Base-by-base conservation (phyloP, 108 stramenopile genomes). In the Seminavis robusta region DNA sequence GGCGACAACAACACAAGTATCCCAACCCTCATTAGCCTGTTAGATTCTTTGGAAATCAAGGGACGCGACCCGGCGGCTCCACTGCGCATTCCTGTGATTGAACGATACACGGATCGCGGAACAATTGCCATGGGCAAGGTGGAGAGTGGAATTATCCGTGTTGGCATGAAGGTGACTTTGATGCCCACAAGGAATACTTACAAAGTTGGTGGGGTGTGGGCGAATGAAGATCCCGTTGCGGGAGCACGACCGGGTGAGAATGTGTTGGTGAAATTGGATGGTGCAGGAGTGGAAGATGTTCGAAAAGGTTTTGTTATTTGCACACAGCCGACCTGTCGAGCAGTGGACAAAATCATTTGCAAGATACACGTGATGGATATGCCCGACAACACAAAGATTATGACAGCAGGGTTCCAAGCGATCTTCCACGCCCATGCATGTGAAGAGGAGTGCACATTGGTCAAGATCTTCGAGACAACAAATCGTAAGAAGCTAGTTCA, bases 81-180 rank as follows among this genome's bases (percentile, higher is more conserved):
- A 15, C 63, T 99, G 2, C 94, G 98, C 24, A 79, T 98, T 40
- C 98, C 99, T 20, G 81, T 98, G 16, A 63, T 99, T 33, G 98
- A 99, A 63, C 87, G 98, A 36, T 98, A 97, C 72, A 78, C 66
- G 13, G 99, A 99, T 61, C 85, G 98, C 52, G 99, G 99, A 31
- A 95, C 93, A 6, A 97, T 99, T 57, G 88, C 91, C 49, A 94
- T 98, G 94, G 97, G 95, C 37, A 98, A 99, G 86, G 96, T 99
- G 5, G 99, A 98, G 68, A 62, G 83, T 75, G 99, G 99, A 23
- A 85, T 92, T 19, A 43, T 99, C 38, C 73, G 80, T 25, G 74
- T 73, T 19, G 98, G 98, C 21, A 69, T 82, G 65, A 94, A 90
- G 71, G 82, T 99, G 21, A 92, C 59, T 15, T 31, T 99, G 8